These are phyloP conservation scores for Phaeoacremonium minimum DNA, from an alignment of 2,329 filamentous ascomycete species.

Conservation along the genomic window DNA sequence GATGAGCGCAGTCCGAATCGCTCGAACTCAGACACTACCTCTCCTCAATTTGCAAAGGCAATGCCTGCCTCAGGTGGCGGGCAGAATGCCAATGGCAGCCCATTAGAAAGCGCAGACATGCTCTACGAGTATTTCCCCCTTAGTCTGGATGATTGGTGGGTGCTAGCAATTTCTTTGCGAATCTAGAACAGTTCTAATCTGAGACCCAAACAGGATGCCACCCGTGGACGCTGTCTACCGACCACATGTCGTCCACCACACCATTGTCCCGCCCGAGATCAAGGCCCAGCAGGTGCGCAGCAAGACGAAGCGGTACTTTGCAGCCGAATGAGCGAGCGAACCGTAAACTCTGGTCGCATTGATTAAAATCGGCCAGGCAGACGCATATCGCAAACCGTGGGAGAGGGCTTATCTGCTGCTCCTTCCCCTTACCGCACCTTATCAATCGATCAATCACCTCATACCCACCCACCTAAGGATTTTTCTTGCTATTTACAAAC, in stretches of 20 bases:
- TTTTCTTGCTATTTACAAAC: too few relatives aligned
- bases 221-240: conserved; percentile 87
- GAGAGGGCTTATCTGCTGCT: not conserved
- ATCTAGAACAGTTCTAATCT: conserved; percentile 18
- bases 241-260: conserved; percentile 92
- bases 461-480: too few relatives aligned
- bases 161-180: conserved; percentile 4
- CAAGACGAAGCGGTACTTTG: conserved; percentile 69
- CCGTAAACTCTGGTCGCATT: too few relatives aligned
- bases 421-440: too few relatives aligned
- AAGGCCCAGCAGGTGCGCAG: conserved; percentile 64
- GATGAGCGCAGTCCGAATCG: conserved; percentile 55
- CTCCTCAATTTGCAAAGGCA: conserved; percentile 38
- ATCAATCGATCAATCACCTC: too few relatives aligned
- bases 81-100: conserved; percentile 49
- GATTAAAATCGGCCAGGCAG: too few relatives aligned
- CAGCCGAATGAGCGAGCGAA: conserved; percentile 51
- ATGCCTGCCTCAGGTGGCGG: conserved; percentile 23
- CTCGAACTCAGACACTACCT: conserved; percentile 35
- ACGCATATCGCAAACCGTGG: too few relatives aligned
- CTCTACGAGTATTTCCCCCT: conserved; percentile 95
- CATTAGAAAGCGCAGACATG: conserved; percentile 73
- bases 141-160: conserved; percentile 79
- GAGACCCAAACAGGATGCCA: conserved; percentile 56
- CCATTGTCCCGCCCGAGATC: conserved; percentile 63